Evolutionary conservation across 768 basidiomycete species (phyloP).

Genomic region (Infundibulicybe gibba): DNA sequence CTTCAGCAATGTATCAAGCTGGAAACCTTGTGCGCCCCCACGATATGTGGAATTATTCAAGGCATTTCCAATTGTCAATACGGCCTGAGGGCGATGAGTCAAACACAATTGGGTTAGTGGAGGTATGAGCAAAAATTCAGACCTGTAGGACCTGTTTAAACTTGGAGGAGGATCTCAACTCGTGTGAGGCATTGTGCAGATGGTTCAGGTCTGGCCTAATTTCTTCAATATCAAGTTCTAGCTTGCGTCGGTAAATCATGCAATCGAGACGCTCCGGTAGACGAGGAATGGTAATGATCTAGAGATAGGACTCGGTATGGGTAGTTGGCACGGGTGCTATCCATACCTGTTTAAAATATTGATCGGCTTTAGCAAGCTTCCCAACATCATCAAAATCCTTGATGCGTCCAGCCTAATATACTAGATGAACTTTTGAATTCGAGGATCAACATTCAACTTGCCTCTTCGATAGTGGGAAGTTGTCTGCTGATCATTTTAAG

Average conservation of each 20-base stretch:
- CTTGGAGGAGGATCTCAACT: slow-evolving; percentile 58
- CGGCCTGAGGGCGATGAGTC: slow-evolving; percentile 38
- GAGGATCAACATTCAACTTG: slow-evolving; percentile 18
- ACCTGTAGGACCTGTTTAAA: slow-evolving; percentile 76
- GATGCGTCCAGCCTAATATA: slow-evolving; percentile 53
- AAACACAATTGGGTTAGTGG: neutral
- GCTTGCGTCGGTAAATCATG: slow-evolving; percentile 80
- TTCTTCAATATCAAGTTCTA: slow-evolving; percentile 83
- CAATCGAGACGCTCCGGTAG: slow-evolving; percentile 70
- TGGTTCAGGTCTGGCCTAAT: slow-evolving; percentile 77
- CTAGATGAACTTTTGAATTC: neutral
- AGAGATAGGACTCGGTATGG: slow-evolving; percentile 3
- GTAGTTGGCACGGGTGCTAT: neutral
- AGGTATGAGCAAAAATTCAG: slow-evolving; percentile 6
- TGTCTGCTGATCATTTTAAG: slow-evolving; percentile 72
- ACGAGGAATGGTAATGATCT: slow-evolving; percentile 81
- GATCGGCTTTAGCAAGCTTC: slow-evolving; percentile 80
- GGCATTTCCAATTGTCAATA: slow-evolving; percentile 77
- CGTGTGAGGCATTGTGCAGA: slow-evolving; percentile 63
- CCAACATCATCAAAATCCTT: slow-evolving; percentile 67
- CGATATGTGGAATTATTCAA: slow-evolving; percentile 82
- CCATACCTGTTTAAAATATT: slow-evolving; percentile 74
- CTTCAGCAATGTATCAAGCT: slow-evolving; percentile 78
- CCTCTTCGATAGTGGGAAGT: slow-evolving; percentile 82
- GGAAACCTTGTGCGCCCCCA: slow-evolving; percentile 83